These are phyloP conservation scores for Rhododendron williamsianum DNA, from an alignment of 148 eudicot genomes.

Conservation along the genomic window DNA sequence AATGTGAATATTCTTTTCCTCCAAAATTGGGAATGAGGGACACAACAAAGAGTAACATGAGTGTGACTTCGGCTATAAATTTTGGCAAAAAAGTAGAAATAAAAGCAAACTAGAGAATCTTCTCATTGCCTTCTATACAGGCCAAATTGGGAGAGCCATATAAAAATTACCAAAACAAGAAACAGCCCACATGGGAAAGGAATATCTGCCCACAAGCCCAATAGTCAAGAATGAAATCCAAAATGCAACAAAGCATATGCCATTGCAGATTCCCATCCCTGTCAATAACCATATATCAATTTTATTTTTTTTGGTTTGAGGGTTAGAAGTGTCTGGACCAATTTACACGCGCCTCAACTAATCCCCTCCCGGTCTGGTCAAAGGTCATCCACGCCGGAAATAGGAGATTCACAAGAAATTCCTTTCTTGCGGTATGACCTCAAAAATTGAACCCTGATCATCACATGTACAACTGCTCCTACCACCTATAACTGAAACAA, in stretches of 20 bases:
- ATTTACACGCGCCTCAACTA: no score
- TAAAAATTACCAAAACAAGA: background rate
- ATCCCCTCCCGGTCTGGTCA: no score
- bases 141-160: background rate
- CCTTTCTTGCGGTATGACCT: no score
- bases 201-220: background rate
- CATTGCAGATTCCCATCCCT: background rate
- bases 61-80: background rate
- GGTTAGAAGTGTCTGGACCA: no score
- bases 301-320: no score
- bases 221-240: background rate
- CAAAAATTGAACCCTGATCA: no score
- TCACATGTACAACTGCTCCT: background rate
- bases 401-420: no score
- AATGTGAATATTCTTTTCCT: background rate
- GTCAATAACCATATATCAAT: background rate
- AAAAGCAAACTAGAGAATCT: background rate
- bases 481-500: background rate
- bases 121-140: background rate
- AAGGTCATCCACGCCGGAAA: no score
- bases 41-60: background rate
- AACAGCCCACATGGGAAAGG: background rate
- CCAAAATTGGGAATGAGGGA: background rate
- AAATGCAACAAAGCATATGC: background rate
- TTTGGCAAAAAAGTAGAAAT: background rate